These are phyloP conservation scores for Talaromyces rugulosus DNA, from an alignment of 2,329 filamentous ascomycete species.

Conservation along the genomic window DNA sequence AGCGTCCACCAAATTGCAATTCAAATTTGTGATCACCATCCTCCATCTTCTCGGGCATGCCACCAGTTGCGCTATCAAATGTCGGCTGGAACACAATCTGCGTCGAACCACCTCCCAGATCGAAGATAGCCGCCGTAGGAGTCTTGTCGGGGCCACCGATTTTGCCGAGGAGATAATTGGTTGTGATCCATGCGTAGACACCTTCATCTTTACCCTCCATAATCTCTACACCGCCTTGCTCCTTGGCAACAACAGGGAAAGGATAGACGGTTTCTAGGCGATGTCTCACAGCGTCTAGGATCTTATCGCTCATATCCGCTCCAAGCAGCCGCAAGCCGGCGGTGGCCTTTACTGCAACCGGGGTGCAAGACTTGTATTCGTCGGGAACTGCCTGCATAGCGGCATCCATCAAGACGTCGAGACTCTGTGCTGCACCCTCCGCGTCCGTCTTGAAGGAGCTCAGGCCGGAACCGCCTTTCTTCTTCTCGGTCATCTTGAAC, in stretches of 20 bases:
- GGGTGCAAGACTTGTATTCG: conserved; percentile 84
- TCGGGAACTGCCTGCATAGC: conserved; percentile 82
- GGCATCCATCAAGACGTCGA: conserved; percentile 82
- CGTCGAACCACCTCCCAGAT: conserved; percentile 92
- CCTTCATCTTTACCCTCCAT: conserved; percentile 98
- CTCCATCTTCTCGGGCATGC: conserved; percentile 78
- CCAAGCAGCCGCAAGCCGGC: conserved; percentile 88
- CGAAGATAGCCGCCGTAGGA: conserved; percentile 89
- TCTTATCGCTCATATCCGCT: conserved; percentile 72
- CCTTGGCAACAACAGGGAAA: conserved; percentile 85
- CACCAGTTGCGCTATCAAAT: conserved; percentile 70
- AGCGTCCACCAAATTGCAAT: conserved; percentile 80
- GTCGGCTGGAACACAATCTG: conserved; percentile 98
- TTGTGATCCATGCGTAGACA: conserved; percentile 98
- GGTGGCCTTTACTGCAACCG: conserved; percentile 95
- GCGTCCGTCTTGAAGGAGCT: conserved; percentile 86
- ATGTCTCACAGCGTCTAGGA: conserved; percentile 76
- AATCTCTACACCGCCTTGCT: conserved; percentile 84
- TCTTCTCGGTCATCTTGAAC: conserved; percentile 90
- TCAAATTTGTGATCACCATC: conserved; percentile 96
- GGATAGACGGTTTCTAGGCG: conserved; percentile 86
- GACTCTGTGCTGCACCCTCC: conserved; percentile 79
- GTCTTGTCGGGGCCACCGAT: conserved; percentile 89
- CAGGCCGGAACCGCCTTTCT: conserved; percentile 70
- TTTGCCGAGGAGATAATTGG: conserved; percentile 96